Evolutionary conservation across 768 basidiomycete species (phyloP), one percentile per base, ranked within the genome.

Genomic region (Leccinellum albellum): DNA sequence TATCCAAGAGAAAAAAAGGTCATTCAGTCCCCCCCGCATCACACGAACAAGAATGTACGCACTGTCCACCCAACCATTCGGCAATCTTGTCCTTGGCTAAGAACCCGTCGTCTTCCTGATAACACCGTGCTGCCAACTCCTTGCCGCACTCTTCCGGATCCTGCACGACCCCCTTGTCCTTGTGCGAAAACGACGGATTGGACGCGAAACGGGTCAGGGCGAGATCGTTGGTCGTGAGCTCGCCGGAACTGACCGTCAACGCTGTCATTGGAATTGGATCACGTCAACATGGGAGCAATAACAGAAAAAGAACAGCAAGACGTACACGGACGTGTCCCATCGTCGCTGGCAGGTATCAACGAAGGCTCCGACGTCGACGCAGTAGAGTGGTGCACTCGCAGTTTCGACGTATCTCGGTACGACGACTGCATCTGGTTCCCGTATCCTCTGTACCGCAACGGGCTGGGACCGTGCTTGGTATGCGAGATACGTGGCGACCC

Each of bases 31-130:
- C 4, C 14, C 45, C 28, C 37, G 1, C 46, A 45, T 15, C 12
- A 9, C 35, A 45, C 40, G 52, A 37, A 60, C 32, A 42, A 40
- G 23, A 12, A 44, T 42, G n/a, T 8, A 88, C 95, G 76, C 64
- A 98, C 94, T 82, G 75, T 69, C 92, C 88, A 64, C 97, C 97
- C 40, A 99, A 79, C 87, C 92, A 99, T 71, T 97, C 94, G 1
- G 96, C 94, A 64, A 98, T 92, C 76, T 95, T 96, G 65, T 95
- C 94, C 67, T 87, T 58, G 28, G 53, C 78, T 64, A 95, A 70
- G 68, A 94, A 95, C 15, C 79, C 80, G 62, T 89, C 89, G 65
- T 98, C 93, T 64, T 94, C 93, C 31, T 83, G 80, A 82, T 91
- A 92, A 72, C 91, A 95, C 54, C 85, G 82, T 33, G 78, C 73